Percentiles rank a stretch among this genome's conserved stretches.
Conservation (phyloP, 495 filamentous ascomycete species). For the Podospora sp. region DNA sequence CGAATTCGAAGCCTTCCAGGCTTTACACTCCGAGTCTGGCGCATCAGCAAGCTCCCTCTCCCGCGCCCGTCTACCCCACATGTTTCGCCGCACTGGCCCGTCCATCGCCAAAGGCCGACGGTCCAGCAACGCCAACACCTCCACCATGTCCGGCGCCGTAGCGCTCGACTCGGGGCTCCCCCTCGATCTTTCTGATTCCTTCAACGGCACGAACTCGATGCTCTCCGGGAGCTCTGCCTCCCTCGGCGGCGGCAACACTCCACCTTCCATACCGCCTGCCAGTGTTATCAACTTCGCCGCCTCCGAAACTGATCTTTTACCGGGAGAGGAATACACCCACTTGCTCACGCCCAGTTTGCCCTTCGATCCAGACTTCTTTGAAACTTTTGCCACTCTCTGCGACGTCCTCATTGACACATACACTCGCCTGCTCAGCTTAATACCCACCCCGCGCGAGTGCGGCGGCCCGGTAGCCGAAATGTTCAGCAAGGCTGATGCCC, state of each 20-base stretch:
- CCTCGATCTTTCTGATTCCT: neutral
- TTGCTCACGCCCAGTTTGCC: slow-evolving; percentile 89
- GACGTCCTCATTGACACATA: slow-evolving; percentile 96
- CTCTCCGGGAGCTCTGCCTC: slow-evolving; percentile 1
- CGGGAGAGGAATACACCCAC: slow-evolving; percentile 82
- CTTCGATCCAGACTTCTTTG: slow-evolving; percentile 96
- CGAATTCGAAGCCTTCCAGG: slow-evolving; percentile 93
- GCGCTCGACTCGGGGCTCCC: neutral
- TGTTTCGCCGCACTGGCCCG: slow-evolving; percentile 71
- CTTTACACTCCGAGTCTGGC: slow-evolving; percentile 78
- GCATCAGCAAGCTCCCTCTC: slow-evolving; percentile 69
- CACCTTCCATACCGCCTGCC: slow-evolving; percentile 22
- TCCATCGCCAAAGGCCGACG: slow-evolving; percentile 63
- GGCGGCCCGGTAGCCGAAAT: slow-evolving; percentile 67
- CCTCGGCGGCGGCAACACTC: neutral
- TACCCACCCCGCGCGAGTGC: slow-evolving; percentile 67
- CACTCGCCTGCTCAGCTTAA: slow-evolving; percentile 69
- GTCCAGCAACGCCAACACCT: slow-evolving; percentile 58
- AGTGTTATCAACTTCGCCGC: slow-evolving; percentile 50
- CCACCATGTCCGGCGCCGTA: slow-evolving; percentile 33
- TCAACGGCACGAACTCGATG: neutral
- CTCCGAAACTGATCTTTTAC: slow-evolving; percentile 52
- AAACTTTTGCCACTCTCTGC: slow-evolving; percentile 95
- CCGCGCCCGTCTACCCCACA: slow-evolving; percentile 77
- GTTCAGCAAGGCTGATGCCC: slow-evolving; percentile 87